Evolutionary conservation across 192 early-diverging fungal species (phyloP).

Genomic region (Coemansia sp.): DNA sequence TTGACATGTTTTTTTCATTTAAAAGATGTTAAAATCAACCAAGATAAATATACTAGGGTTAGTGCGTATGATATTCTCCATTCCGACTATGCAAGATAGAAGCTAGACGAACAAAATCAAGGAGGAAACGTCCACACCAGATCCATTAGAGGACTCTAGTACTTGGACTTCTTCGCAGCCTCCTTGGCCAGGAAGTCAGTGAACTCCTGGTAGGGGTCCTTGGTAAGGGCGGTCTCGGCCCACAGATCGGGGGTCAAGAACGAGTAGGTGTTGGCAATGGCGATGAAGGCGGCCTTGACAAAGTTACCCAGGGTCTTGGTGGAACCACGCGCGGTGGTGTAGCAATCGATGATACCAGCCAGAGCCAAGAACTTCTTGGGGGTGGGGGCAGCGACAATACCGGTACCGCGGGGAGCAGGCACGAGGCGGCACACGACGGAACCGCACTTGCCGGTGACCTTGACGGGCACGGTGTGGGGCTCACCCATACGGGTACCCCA

Average conservation of each 20-base stretch:
- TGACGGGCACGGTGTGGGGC: conserved; percentile 97
- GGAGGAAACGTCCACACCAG: not conserved
- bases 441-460: conserved; percentile 97
- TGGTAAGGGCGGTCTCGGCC: conserved; percentile 85
- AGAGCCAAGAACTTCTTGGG: conserved; percentile 97
- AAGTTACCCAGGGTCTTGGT: conserved; percentile 99
- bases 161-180: conserved; percentile 57
- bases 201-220: conserved; percentile 91
- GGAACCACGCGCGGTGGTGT: conserved; percentile 94
- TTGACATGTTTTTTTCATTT: not conserved
- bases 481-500: conserved; percentile 96
- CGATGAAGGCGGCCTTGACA: conserved; percentile 98
- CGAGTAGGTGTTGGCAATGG: conserved; percentile 95
- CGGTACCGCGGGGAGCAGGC: conserved; percentile 99
- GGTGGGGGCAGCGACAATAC: conserved; percentile 95
- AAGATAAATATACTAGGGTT: not conserved
- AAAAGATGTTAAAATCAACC: not conserved
- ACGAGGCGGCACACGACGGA: conserved; percentile 91
- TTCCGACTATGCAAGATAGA: not conserved
- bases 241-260: conserved; percentile 98
- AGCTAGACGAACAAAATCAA: conserved; percentile 4
- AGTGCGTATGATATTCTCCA: not conserved
- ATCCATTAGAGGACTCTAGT: conserved; percentile 23
- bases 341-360: conserved; percentile 97
- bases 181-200: conserved; percentile 75